Base-by-base conservation (phyloP, 352 stramenopile genomes). In the Phytophthora sansomeana region DNA sequence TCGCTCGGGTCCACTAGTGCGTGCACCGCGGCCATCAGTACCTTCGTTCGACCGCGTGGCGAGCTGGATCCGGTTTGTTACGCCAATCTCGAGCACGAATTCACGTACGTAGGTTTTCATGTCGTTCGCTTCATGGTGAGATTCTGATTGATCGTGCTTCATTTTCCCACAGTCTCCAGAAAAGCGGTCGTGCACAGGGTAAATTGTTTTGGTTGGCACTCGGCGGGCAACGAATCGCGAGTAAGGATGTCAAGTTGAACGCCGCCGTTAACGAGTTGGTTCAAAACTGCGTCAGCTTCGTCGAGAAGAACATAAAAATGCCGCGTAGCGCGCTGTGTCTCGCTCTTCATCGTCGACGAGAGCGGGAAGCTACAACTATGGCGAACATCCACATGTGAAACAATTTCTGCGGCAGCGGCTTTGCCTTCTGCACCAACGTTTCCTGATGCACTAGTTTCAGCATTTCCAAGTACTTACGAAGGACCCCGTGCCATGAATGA, bases 71-170 rank as follows among this genome's bases (percentile, higher is more conserved):
- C 83, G 26, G 67, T 57, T 13, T 81, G 76, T 30, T 95, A 89
- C 46, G 83, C 83, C 17, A 95, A 91, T 39, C 70, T 92, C 24
- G 85, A 95, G 66, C 77, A 92, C 38, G 81, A 93, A n/a, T 91
- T 81, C 67, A 78, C 60, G 85, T 95, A 77, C 60, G 74, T 74
- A 5, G 1, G 39, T 46, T 7, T 46, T 33, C 1, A 24, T 24
- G 4, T 24, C 42, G 17, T 26, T 42, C n/a, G 29, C 30, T 3
- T 77, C 16, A 46, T 21, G 89, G 32, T 70, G 68, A 86, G 88
- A 77, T 79, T 7, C 58, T 64, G 30, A 67, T 36, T 29, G 11
- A 41, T 39, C 36, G 32, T 56, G 8, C 19, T 46, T 44, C 44
- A 46, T 19, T 57, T 57, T 7, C 21, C 21, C 13, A 17, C n/a